A percentile compares a stretch with the other conserved stretches of the same genome.
These are phyloP conservation scores for Casuarina glauca DNA, from an alignment of 306 rosid genomes.

Conservation along the genomic window DNA sequence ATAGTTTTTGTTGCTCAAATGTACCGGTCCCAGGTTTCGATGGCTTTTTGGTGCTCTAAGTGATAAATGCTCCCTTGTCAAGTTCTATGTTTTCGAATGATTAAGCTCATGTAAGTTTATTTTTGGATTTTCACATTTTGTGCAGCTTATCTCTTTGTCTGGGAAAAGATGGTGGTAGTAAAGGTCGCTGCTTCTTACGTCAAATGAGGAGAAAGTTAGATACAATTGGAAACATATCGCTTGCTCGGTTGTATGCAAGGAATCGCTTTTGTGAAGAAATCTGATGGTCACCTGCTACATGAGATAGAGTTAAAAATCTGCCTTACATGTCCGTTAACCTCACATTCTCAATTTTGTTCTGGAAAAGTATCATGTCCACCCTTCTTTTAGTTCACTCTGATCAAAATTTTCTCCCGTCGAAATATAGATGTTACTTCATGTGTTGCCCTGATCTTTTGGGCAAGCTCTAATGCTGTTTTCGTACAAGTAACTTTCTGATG, in stretches of 20 bases:
- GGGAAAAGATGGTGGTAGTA: constrained; percentile 41
- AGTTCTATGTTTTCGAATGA: neutral
- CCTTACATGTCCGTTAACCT: neutral
- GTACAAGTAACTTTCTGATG: neutral
- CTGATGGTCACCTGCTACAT: constrained; percentile 12
- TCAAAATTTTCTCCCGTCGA: neutral
- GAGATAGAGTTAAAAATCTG: neutral
- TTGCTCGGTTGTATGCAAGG: constrained; percentile 13
- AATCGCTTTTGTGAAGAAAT: neutral
- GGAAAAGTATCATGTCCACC: neutral
- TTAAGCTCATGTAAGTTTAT: constrained; percentile 16
- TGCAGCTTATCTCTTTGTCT: constrained; percentile 67
- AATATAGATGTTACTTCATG: constrained; percentile 7
- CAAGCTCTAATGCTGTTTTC: neutral
- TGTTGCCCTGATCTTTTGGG: neutral
- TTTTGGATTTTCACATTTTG: constrained; percentile 4
- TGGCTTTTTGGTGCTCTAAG: neutral
- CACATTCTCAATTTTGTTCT: constrained; percentile 10
- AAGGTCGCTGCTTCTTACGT: constrained; percentile 21
- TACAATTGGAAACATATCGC: constrained; percentile 7
- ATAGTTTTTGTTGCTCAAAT: neutral
- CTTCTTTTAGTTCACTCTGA: neutral
- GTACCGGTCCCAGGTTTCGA: neutral
- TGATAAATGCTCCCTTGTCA: neutral
- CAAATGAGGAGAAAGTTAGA: constrained; percentile 25